Base-by-base conservation (phyloP, 2,329 filamentous ascomycete genomes). In the Sporothrix brunneoviolacea region DNA sequence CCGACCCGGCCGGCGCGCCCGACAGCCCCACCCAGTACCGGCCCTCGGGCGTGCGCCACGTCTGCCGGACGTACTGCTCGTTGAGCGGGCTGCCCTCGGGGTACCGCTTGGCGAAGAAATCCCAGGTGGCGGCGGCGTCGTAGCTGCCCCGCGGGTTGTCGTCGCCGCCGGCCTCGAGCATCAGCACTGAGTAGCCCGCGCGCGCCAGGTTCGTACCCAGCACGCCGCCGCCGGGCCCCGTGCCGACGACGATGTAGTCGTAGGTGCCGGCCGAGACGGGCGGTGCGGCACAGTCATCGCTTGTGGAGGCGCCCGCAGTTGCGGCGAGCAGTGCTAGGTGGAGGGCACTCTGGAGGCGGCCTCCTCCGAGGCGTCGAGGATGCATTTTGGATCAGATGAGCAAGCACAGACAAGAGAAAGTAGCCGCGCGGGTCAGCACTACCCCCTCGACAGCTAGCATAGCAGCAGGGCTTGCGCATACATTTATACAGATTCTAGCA, bases 101-200 rank as follows among this genome's bases (percentile, higher is more conserved):
- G 59, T 77, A 79, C 60, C 80, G 76, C 50, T 72, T 70, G 52
- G 79, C 74, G 54, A 71, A 80, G 61, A 75, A 79, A 62, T 79
- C 74, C 77, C 77, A 80, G 43, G 68, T 65, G 57, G 75, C 67
- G n/a, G 67, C 67, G 15, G 67, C 64, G 53, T 77, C 71, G 59
- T 77, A 70, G 22, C 68, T 71, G 10, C 70, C 70, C 45, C 69
- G 67, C 21, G 69, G 67, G 38, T 68, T 67, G 53, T 72, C 67
- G 2, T 70, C 70, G 38, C 73, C 75, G 52, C 75, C 76, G 21
- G 75, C 76, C 57, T 79, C 76, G 39, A 79, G 69, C 7, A 80
- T 65, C 27, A 79, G 68, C 8, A 75, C 74, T 52, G 69, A 75
- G 62, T 75, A 71, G 47, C 76, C 76, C 21, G 73, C 74, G 44